phyloP scores from a whole-genome alignment of 2,329 filamentous ascomycete species.

The Fusarium proliferatum region DNA sequence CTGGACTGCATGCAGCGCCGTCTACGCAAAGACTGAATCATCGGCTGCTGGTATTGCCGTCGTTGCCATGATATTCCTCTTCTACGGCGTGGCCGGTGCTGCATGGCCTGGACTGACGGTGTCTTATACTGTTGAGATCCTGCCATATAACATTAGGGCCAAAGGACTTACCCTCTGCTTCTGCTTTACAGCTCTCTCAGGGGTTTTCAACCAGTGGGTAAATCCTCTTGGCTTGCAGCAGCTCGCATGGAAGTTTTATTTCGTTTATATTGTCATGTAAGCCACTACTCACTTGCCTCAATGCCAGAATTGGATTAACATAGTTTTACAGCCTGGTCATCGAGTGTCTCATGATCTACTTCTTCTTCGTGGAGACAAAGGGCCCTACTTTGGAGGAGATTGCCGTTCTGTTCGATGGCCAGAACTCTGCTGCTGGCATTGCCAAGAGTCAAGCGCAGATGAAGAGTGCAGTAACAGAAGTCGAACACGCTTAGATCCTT shows the following conservation, averaged over 20 bases:
- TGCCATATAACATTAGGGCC: slow-evolving; percentile 41
- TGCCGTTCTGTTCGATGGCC: slow-evolving; percentile 39
- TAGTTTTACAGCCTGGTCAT: slow-evolving; percentile 16
- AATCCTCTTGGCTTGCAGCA: slow-evolving; percentile 40
- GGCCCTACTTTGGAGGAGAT: slow-evolving; percentile 42
- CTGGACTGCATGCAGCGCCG: slow-evolving; percentile 41
- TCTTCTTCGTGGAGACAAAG: slow-evolving; percentile 43
- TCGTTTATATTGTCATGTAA: slow-evolving; percentile 42
- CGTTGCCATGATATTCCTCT: slow-evolving; percentile 43
- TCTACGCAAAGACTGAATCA: slow-evolving; percentile 41
- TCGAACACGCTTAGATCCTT: slow-evolving; percentile 26
- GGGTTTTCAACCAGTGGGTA: slow-evolving; percentile 42
- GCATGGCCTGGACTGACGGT: slow-evolving; percentile 43
- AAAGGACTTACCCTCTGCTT: slow-evolving; percentile 42
- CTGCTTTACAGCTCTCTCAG: slow-evolving; percentile 39
- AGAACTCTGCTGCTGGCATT: slow-evolving; percentile 38
- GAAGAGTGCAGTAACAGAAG: slow-evolving; percentile 21
- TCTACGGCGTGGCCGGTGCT: slow-evolving; percentile 40
- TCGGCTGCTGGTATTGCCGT: slow-evolving; percentile 33
- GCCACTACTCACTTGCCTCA: fast-evolving
- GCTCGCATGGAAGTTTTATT: slow-evolving; percentile 40
- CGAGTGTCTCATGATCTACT: slow-evolving; percentile 41
- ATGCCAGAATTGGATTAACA: neutral
- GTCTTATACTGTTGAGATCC: slow-evolving; percentile 39
- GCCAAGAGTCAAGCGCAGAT: slow-evolving; percentile 35